Evolutionary conservation across 352 stramenopile genomes (phyloP).

Genomic region (Phytopythium kandeliae): DNA sequence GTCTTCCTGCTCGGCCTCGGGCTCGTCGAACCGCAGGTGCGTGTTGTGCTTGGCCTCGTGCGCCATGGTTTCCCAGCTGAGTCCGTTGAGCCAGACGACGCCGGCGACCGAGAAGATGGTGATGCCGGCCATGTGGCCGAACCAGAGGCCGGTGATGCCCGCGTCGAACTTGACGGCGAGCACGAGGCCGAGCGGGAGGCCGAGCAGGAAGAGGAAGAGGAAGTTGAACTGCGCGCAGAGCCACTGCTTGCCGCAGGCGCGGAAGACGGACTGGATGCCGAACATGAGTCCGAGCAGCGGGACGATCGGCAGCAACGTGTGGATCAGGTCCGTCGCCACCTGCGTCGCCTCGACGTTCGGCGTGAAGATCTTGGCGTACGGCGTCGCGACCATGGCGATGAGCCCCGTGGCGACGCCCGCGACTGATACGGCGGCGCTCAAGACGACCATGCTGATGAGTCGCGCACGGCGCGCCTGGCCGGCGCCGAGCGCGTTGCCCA

Average conservation of each 20-base stretch:
- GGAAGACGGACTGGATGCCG: slow-evolving; percentile 33
- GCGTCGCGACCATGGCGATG: slow-evolving; percentile 19
- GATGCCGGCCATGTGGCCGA: slow-evolving; percentile 44
- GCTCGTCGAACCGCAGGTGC: slow-evolving; percentile 25
- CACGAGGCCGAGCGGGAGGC: slow-evolving; percentile 32
- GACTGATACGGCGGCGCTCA: slow-evolving; percentile 22
- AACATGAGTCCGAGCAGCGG: slow-evolving; percentile 34
- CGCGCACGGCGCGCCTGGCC: slow-evolving; percentile 32
- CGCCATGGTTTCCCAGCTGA: slow-evolving; percentile 50
- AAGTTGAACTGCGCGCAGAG: slow-evolving; percentile 51
- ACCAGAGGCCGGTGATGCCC: slow-evolving; percentile 48
- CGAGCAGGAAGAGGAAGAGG: slow-evolving; percentile 41
- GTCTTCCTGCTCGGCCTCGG: neutral
- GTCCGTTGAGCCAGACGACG: slow-evolving; percentile 28
- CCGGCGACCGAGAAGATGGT: slow-evolving; percentile 30
- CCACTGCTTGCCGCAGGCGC: slow-evolving; percentile 41
- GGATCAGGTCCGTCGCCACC: slow-evolving; percentile 23
- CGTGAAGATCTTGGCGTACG: slow-evolving; percentile 38
- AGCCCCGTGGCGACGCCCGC: slow-evolving; percentile 24
- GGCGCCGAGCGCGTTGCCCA: slow-evolving; percentile 56
- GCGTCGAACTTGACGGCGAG: slow-evolving; percentile 34
- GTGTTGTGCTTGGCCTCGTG: slow-evolving; percentile 40
- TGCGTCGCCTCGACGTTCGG: slow-evolving; percentile 21
- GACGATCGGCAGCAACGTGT: slow-evolving; percentile 24
- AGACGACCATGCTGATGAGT: slow-evolving; percentile 30